Evolutionary conservation across 768 basidiomycete genomes (phyloP).

Genomic region (Mycena vitilis): DNA sequence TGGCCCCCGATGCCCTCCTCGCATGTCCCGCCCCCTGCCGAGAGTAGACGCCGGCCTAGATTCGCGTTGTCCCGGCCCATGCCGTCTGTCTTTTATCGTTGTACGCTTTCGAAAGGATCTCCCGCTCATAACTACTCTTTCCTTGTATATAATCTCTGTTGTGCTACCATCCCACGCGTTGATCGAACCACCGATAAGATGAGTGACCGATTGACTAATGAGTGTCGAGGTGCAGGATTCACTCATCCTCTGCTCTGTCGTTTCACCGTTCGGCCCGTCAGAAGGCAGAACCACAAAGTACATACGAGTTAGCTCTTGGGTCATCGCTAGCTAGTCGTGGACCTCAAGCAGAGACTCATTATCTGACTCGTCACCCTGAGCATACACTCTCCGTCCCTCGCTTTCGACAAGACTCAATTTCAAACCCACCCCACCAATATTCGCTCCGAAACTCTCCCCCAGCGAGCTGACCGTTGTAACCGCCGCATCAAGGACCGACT

Average conservation of each 20-base stretch:
- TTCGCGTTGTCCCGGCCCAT: conserved; percentile 15
- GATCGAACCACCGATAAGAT: too few species aligned
- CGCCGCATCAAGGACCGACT: conserved; percentile 92
- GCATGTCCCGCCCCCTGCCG: neutral
- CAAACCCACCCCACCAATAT: conserved; percentile 36
- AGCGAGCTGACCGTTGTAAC: conserved; percentile 85
- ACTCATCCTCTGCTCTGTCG: too few species aligned
- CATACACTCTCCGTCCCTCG: too few species aligned
- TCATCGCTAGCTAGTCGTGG: too few species aligned
- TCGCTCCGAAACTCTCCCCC: conserved; percentile 56
- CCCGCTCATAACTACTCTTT: conserved; percentile 7
- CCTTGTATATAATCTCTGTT: conserved; percentile 22
- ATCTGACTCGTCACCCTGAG: too few species aligned
- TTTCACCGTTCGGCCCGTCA: too few species aligned
- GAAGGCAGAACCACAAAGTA: too few species aligned
- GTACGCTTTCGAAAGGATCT: conserved; percentile 29
- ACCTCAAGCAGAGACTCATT: too few species aligned
- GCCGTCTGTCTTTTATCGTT: conserved; percentile 13
- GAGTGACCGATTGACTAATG: too few species aligned
- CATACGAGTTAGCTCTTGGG: too few species aligned
- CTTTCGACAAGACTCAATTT: too few species aligned
- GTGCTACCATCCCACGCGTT: neutral
- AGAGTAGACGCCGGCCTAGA: conserved; percentile 21
- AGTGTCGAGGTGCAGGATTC: too few species aligned
- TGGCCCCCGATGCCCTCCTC: conserved; percentile 7